These are phyloP conservation scores for Pisolithus albus DNA, from an alignment of 768 basidiomycete genomes.

Conservation along the genomic window DNA sequence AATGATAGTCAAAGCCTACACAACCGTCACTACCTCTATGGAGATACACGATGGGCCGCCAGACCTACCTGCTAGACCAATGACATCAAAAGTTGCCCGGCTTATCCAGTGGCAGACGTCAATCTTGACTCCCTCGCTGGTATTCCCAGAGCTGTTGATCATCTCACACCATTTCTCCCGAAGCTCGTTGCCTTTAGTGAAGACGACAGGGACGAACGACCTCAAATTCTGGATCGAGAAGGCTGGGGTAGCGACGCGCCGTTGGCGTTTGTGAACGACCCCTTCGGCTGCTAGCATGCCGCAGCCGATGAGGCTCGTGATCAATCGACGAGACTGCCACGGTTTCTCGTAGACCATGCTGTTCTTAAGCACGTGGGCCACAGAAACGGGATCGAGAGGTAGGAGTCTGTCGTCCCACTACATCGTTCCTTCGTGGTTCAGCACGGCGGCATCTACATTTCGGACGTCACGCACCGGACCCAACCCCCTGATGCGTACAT, in stretches of 20 bases:
- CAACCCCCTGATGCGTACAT: constrained; percentile 60
- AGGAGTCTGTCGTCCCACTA: constrained; percentile 78
- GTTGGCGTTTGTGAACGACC: constrained; percentile 69
- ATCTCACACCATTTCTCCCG: constrained; percentile 55
- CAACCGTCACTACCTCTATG: constrained; percentile 1
- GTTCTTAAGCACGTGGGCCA: constrained; percentile 70
- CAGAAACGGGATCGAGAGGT: constrained; percentile 71
- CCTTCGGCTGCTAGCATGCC: constrained; percentile 82
- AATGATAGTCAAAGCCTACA: constrained; percentile 78
- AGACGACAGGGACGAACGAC: constrained; percentile 64
- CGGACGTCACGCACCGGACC: constrained; percentile 50
- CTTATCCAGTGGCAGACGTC: constrained; percentile 81
- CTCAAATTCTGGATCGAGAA: constrained; percentile 77
- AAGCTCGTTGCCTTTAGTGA: constrained; percentile 58
- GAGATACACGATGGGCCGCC: background rate
- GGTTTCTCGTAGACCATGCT: constrained; percentile 77
- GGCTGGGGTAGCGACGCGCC: constrained; percentile 68
- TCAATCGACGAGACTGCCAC: constrained; percentile 66
- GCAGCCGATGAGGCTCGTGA: constrained; percentile 72
- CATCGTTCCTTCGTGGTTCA: background rate
- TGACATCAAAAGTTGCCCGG: constrained; percentile 83
- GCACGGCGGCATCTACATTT: background rate
- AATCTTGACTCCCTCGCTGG: constrained; percentile 33
- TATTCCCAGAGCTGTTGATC: constrained; percentile 27
- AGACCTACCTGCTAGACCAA: constrained; percentile 74